A percentile compares a stretch with the other conserved stretches of the same genome.
Evolutionary conservation across 1,284 basidiomycete species (phyloP).

Genomic region (Pseudozyma flocculosa): DNA sequence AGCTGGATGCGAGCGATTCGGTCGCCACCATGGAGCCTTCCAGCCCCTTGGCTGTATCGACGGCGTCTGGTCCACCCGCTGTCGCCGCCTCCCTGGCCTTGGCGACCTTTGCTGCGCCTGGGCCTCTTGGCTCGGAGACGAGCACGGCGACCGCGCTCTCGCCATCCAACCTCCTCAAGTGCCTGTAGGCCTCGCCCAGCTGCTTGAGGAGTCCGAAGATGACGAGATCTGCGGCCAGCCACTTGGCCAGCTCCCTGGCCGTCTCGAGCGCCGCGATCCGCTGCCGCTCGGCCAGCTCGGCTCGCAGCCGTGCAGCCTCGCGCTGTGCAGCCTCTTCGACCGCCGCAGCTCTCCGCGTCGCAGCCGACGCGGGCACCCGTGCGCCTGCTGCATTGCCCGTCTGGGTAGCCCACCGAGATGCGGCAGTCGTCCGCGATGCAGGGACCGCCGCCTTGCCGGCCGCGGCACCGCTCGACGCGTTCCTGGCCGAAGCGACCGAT

Average conservation of each 20-base stretch:
- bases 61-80: not conserved
- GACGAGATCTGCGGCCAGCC: conserved; percentile 26
- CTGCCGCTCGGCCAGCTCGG: not conserved
- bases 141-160: conserved; percentile 21
- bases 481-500: not conserved
- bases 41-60: conserved; percentile 1
- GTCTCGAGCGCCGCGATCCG: conserved; percentile 1
- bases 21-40: conserved; percentile 1
- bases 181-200: conserved; percentile 45
- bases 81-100: not conserved
- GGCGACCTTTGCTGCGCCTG: not conserved
- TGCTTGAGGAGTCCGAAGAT: conserved; percentile 28
- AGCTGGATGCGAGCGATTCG: conserved; percentile 8
- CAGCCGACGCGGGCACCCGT: not conserved
- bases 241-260: conserved; percentile 15
- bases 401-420: not conserved
- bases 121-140: not conserved
- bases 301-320: not conserved
- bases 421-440: not conserved
- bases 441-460: not conserved
- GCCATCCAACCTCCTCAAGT: conserved; percentile 38
- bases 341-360: not conserved
- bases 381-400: not conserved
- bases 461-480: not conserved
- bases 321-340: not conserved